Conservation (phyloP, 1,139 yeast genomes). For the Blastobotrys raffinosifermentans region DNA sequence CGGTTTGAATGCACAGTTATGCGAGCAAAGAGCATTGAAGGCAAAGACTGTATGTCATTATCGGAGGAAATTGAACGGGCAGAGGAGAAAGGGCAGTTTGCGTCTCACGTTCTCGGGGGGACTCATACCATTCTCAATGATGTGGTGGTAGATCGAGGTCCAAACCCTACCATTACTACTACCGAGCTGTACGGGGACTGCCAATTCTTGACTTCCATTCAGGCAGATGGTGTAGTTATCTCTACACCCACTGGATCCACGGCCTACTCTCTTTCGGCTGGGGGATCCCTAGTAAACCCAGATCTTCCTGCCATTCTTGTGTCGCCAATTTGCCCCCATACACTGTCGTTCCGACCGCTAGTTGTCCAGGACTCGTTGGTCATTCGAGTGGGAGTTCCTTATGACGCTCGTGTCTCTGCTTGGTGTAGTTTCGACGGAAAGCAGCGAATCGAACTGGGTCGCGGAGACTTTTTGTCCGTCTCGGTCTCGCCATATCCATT, state of each 20-base stretch:
- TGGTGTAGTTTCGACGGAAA: slow-evolving; percentile 84
- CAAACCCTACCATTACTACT: slow-evolving; percentile 71
- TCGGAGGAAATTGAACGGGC: slow-evolving; percentile 32
- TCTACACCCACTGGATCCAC: slow-evolving; percentile 92
- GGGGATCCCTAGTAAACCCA: slow-evolving; percentile 87
- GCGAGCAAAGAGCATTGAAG: slow-evolving; percentile 29
- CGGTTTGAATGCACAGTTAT: slow-evolving; percentile 74
- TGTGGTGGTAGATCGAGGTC: slow-evolving; percentile 78
- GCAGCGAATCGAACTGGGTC: slow-evolving; percentile 56
- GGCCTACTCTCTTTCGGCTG: slow-evolving; percentile 80
- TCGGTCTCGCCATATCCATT: slow-evolving; percentile 71
- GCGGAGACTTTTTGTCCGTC: slow-evolving; percentile 65
- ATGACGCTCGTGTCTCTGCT: slow-evolving; percentile 59
- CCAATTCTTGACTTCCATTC: slow-evolving; percentile 72
- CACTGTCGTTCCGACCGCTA: slow-evolving; percentile 75
- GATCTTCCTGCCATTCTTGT: slow-evolving; percentile 72
- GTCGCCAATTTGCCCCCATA: slow-evolving; percentile 84
- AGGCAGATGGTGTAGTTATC: slow-evolving; percentile 80
- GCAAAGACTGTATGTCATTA: slow-evolving; percentile 25
- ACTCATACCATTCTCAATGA: slow-evolving; percentile 71
- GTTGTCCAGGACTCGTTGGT: slow-evolving; percentile 67
- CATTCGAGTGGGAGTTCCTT: slow-evolving; percentile 64
- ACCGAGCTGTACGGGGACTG: slow-evolving; percentile 73
- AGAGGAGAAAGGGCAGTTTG: slow-evolving; percentile 23
- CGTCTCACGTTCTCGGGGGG: slow-evolving; percentile 31